Percentiles rank a stretch among this genome's conserved stretches.
phyloP scores from a whole-genome alignment of 306 rosid genomes.

The Malus sylvestris region DNA sequence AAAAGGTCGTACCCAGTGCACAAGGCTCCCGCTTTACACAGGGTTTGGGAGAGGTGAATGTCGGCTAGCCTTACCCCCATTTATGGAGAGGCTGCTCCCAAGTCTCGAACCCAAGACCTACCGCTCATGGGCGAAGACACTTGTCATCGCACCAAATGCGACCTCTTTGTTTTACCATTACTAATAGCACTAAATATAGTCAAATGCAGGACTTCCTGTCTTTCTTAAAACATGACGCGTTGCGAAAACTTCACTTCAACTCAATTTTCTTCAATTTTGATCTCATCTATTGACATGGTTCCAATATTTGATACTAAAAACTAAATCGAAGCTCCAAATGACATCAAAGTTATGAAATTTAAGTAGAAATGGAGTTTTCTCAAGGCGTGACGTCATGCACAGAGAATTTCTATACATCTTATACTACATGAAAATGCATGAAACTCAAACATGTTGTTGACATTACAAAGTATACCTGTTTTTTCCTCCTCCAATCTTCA shows the following conservation, averaged over 20 bases:
- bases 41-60: too few species aligned
- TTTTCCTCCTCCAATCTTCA: slow-evolving; percentile 78
- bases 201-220: background rate
- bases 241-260: background rate
- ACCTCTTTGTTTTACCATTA: background rate
- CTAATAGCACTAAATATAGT: background rate
- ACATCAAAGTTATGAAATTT: too few species aligned
- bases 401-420: background rate
- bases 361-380: background rate
- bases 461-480: slow-evolving; percentile 59
- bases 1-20: too few species aligned
- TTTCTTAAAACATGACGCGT: background rate
- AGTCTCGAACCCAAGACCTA: too few species aligned
- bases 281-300: background rate
- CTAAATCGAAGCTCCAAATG: background rate
- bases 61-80: too few species aligned
- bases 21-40: too few species aligned
- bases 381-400: too few species aligned
- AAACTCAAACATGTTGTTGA: background rate
- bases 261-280: background rate
- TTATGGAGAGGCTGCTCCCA: too few species aligned
- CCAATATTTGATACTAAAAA: too few species aligned
- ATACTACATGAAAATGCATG: background rate
- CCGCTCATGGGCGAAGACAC: too few species aligned
- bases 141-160: too few species aligned